Percentiles rank a stretch among this genome's conserved stretches.
Evolutionary conservation across 2,329 filamentous ascomycete genomes (phyloP).

Genomic region (Penicillium sp.): DNA sequence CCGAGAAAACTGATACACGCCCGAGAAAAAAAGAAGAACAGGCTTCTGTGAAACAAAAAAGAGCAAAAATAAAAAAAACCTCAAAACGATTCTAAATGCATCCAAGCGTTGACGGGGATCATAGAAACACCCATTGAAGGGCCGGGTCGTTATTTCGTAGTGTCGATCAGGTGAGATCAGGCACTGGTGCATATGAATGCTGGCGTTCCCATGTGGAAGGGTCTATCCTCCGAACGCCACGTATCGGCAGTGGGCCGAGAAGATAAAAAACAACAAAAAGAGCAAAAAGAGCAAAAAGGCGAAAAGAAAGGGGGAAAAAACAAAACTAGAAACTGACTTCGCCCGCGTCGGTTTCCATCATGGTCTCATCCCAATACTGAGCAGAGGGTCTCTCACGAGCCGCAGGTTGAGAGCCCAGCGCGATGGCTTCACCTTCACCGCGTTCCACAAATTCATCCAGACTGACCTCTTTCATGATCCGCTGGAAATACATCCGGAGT

Average conservation of each 20-base stretch:
- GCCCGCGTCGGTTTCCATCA: constrained; percentile 45
- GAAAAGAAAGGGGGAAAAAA: background rate
- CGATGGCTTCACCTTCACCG: constrained; percentile 45
- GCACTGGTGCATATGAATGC: constrained; percentile 14
- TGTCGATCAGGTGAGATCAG: constrained; percentile 10
- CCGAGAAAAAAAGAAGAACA: constrained; percentile 9
- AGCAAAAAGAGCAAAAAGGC: background rate
- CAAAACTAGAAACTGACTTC: constrained; percentile 44
- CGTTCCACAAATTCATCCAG: constrained; percentile 47
- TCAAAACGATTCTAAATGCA: constrained; percentile 23
- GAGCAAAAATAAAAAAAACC: constrained; percentile 8
- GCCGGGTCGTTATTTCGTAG: constrained; percentile 24
- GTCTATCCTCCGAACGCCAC: constrained; percentile 19
- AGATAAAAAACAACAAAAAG: background rate
- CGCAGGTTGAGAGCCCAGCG: constrained; percentile 35
- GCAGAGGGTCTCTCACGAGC: constrained; percentile 33
- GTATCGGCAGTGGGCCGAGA: constrained; percentile 7
- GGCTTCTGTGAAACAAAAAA: constrained; percentile 10
- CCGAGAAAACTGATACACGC: constrained; percentile 26
- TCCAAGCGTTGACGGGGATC: constrained; percentile 22
- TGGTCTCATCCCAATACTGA: constrained; percentile 43
- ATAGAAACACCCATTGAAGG: constrained; percentile 19
- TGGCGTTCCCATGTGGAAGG: constrained; percentile 9
- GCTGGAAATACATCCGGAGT: constrained; percentile 78
- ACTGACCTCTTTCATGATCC: constrained; percentile 76